Evolutionary conservation across 2,329 filamentous ascomycete species (phyloP), one percentile per base, ranked within the genome.

Genomic region (Hypoxylon sp.): DNA sequence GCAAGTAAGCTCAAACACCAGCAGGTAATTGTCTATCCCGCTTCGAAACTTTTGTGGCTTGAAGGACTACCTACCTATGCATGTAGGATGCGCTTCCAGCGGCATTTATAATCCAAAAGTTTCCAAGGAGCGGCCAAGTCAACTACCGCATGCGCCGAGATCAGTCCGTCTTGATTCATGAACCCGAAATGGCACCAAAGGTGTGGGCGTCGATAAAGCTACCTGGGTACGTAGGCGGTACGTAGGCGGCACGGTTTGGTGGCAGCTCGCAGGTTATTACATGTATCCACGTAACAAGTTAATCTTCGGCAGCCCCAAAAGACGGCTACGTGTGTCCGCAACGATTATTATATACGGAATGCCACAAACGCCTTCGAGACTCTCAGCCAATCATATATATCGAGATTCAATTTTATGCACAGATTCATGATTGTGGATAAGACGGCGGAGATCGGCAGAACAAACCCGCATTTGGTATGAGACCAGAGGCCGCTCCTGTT

Each of bases 111-210:
- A 20, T n/a, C 16, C 30, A 24, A 38, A 22, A 38, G n/a, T 8
- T 11, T 40, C 38, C 33, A 52, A 14, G 33, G 38, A 52, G 22
- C 36, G 50, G 50, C 24, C 20, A 20, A 14, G n/a, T 30, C n/a
- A 53, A 53, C 50, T 20, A 26, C 50, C 50, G 50, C 40, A 16
- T 18, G 44, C 8, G 36, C 36, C 36, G 50, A 42, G 14, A 11
- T 42, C 50, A 30, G 18, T 40, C 38, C 36, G 36, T 16, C 50
- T 53, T 28, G 8, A 42, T 26, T 52, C 36, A 40, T 18, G 26
- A 42, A 30, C 28, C 50, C 50, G 16, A 30, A 40, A 53, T 32
- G 16, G 28, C 16, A 28, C 51, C 16, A 30, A 24, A 32, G n/a
- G n/a, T 16, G 33, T 28, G 16, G 22, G n/a, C 38, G 51, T 44